These are phyloP conservation scores for Syzygium syzygioides DNA, from an alignment of 441 rosid species.

Conservation along the genomic window DNA sequence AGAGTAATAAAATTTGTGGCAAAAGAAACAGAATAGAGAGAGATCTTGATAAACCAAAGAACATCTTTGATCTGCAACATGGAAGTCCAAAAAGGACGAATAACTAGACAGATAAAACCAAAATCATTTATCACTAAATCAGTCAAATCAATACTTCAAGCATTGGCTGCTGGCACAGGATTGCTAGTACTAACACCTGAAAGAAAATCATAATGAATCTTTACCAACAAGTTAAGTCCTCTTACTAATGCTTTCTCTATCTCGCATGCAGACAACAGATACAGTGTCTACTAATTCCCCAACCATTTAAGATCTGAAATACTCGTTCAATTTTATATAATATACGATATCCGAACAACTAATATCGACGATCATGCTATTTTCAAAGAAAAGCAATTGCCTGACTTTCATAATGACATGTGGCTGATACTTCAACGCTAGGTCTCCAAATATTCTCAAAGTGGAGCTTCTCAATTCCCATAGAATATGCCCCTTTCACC, in stretches of 20 bases:
- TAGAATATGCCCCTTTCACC: neutral
- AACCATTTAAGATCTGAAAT: neutral
- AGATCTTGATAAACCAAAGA: neutral
- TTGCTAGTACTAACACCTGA: neutral
- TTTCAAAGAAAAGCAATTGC: neutral
- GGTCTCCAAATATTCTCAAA: neutral
- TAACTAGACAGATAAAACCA: neutral
- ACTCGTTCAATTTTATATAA: neutral
- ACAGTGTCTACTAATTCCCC: neutral
- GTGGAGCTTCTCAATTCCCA: neutral
- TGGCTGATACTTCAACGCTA: neutral
- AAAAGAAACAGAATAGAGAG: neutral
- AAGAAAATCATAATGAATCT: neutral
- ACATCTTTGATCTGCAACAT: neutral
- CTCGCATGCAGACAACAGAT: neutral
- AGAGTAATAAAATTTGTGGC: neutral
- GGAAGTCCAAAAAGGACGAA: neutral
- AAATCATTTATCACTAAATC: neutral
- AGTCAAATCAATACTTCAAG: neutral
- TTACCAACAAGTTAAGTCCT: neutral
- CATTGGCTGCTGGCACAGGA: neutral
- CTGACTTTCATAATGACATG: neutral
- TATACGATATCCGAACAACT: neutral
- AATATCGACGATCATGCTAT: neutral
- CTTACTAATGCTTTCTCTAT: neutral